These are phyloP conservation scores for Ceratocystis cacaofunesta DNA, from an alignment of 2,329 filamentous ascomycete genomes.

Conservation along the genomic window DNA sequence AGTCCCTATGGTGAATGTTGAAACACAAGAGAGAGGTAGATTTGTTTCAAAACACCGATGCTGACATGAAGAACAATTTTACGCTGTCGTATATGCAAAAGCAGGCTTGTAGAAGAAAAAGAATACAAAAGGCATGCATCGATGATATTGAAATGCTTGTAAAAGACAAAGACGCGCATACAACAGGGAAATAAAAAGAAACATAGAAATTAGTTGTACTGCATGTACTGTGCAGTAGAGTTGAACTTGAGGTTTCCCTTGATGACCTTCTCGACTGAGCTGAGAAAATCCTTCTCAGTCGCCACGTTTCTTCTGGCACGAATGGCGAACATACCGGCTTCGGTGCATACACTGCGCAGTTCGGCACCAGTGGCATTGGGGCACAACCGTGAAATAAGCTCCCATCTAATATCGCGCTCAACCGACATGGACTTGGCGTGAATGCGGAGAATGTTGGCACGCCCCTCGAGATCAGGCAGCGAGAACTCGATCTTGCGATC, in stretches of 20 bases:
- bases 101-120: too few relatives aligned
- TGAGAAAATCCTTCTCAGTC: constrained; percentile 96
- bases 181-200: constrained; percentile 4
- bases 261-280: constrained; percentile 97
- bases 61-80: too few relatives aligned
- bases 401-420: constrained; percentile 96
- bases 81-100: too few relatives aligned
- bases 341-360: constrained; percentile 87
- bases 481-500: constrained; percentile 99
- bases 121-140: neutral
- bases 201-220: constrained; percentile 66
- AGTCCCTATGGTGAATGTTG: too few relatives aligned
- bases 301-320: constrained; percentile 90
- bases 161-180: neutral
- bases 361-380: constrained; percentile 96
- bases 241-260: constrained; percentile 99
- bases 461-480: constrained; percentile 87
- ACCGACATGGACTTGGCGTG: constrained; percentile 99
- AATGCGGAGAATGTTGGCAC: constrained; percentile 93
- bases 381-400: constrained; percentile 91
- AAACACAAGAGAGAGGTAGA: too few relatives aligned
- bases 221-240: constrained; percentile 93
- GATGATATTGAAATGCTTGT: constrained; percentile 5
- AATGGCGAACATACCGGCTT: constrained; percentile 98
- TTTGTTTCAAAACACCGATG: too few relatives aligned